A percentile compares a stretch with the other conserved stretches of the same genome.
Conservation (phyloP, 495 filamentous ascomycete genomes). For the Podospora appendiculata region DNA sequence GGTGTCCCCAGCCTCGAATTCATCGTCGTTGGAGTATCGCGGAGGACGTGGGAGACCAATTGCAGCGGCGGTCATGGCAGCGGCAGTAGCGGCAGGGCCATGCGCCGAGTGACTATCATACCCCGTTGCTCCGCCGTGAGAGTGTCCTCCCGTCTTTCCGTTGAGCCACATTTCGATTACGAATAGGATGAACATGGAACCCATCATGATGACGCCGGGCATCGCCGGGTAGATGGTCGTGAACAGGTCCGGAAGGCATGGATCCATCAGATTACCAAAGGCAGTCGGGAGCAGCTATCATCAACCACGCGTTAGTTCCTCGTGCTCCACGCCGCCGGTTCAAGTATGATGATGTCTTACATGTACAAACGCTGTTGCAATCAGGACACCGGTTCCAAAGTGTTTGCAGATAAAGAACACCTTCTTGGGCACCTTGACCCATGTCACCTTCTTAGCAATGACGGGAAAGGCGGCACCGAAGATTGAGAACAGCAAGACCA, state of each 20-base stretch:
- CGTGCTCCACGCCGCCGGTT: background rate
- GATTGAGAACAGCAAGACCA: constrained; percentile 32
- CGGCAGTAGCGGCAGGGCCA: background rate
- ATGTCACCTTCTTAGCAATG: constrained; percentile 45
- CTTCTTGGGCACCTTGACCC: constrained; percentile 45
- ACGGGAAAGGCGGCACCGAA: constrained; percentile 47
- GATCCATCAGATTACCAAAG: constrained; percentile 47
- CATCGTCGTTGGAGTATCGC: constrained; percentile 16
- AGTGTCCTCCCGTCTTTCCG: constrained; percentile 41
- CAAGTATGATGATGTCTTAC: constrained; percentile 33
- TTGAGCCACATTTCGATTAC: constrained; percentile 49
- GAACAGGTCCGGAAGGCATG: constrained; percentile 52
- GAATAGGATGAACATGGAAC: constrained; percentile 47
- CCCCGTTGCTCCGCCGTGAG: constrained; percentile 41
- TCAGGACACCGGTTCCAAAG: constrained; percentile 62
- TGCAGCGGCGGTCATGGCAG: background rate
- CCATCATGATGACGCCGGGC: constrained; percentile 54
- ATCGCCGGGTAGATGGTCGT: constrained; percentile 49
- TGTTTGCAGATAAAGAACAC: constrained; percentile 52
- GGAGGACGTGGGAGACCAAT: constrained; percentile 16
- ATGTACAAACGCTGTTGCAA: constrained; percentile 65
- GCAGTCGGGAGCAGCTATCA: constrained; percentile 46
- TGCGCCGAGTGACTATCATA: constrained; percentile 16
- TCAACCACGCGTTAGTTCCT: background rate
- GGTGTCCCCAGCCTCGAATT: constrained; percentile 26